Conservation (phyloP, 73 alveolate genomes). For the Stentor coeruleus region DNA sequence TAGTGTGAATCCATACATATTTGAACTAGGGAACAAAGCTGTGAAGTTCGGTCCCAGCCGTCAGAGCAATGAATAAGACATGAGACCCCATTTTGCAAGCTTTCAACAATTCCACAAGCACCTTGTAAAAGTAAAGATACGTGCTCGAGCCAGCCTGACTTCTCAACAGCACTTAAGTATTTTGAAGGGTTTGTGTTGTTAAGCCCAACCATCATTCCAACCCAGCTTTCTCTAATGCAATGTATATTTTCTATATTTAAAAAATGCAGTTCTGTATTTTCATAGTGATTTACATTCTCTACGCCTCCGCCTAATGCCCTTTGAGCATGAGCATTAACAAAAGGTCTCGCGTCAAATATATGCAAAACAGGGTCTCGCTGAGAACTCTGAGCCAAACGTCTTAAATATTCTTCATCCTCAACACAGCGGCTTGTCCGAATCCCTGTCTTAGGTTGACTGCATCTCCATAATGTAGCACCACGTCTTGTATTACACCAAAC, state of each 20-base stretch:
- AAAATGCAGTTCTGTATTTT: slow-evolving; percentile 62
- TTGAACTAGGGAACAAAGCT: slow-evolving; percentile 71
- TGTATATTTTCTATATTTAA: slow-evolving; percentile 87
- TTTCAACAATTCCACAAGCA: slow-evolving; percentile 45
- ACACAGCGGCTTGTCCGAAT: slow-evolving; percentile 32
- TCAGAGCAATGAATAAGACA: slow-evolving; percentile 91
- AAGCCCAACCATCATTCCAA: slow-evolving; percentile 14
- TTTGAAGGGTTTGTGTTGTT: background rate
- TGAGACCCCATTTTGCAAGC: slow-evolving; percentile 42
- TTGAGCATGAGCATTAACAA: slow-evolving; percentile 76
- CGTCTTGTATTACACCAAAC: slow-evolving; percentile 61
- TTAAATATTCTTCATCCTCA: slow-evolving; percentile 51
- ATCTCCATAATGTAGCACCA: slow-evolving; percentile 44
- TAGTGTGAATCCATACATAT: slow-evolving; percentile 77
- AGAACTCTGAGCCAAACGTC: slow-evolving; percentile 8
- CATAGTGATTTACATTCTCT: slow-evolving; percentile 62
- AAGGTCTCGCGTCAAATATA: slow-evolving; percentile 83
- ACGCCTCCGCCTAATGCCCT: slow-evolving; percentile 84
- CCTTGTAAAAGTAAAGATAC: slow-evolving; percentile 61
- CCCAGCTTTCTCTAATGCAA: slow-evolving; percentile 76
- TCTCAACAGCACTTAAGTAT: slow-evolving; percentile 61
- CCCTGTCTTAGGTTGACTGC: slow-evolving; percentile 37
- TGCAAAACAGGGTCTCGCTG: background rate
- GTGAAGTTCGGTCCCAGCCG: slow-evolving; percentile 97
- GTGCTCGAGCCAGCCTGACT: slow-evolving; percentile 77